Conservation (phyloP, 805 yeast genomes). For the Komagataella pseudopastoris region DNA sequence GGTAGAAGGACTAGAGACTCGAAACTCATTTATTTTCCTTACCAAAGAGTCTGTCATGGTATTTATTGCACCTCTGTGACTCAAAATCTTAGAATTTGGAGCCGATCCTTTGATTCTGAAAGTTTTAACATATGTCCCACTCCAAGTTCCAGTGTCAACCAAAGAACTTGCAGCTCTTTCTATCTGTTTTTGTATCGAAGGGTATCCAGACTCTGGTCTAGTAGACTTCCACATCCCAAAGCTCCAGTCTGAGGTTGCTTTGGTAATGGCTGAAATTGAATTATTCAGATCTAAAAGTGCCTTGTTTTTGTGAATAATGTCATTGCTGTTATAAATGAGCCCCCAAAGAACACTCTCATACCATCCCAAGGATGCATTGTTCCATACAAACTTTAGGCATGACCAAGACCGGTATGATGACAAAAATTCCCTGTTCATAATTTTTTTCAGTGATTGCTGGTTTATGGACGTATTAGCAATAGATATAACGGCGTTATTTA, state of each 20-base stretch:
- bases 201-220: conserved; percentile 6
- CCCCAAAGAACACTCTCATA: conserved; percentile 57
- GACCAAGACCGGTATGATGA: conserved; percentile 26
- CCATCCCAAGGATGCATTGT: conserved; percentile 57
- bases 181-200: background rate
- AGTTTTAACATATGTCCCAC: conserved; percentile 26
- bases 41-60: conserved; percentile 32
- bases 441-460: conserved; percentile 5
- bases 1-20: conserved; percentile 9
- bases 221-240: conserved; percentile 15
- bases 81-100: conserved; percentile 11
- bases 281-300: conserved; percentile 21
- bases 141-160: conserved; percentile 26
- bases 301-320: conserved; percentile 16
- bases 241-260: conserved; percentile 22
- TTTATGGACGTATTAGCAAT: background rate
- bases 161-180: conserved; percentile 9
- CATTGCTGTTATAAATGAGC: conserved; percentile 28
- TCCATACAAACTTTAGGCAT: conserved; percentile 49
- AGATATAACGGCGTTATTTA: background rate
- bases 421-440: conserved; percentile 22
- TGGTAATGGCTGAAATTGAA: conserved; percentile 16
- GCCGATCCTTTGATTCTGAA: conserved; percentile 20
- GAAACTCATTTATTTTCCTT: conserved; percentile 31
- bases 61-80: conserved; percentile 31